Conservation (phyloP, 2,329 filamentous ascomycete genomes). For the Emmonsiellopsis sp. region DNA sequence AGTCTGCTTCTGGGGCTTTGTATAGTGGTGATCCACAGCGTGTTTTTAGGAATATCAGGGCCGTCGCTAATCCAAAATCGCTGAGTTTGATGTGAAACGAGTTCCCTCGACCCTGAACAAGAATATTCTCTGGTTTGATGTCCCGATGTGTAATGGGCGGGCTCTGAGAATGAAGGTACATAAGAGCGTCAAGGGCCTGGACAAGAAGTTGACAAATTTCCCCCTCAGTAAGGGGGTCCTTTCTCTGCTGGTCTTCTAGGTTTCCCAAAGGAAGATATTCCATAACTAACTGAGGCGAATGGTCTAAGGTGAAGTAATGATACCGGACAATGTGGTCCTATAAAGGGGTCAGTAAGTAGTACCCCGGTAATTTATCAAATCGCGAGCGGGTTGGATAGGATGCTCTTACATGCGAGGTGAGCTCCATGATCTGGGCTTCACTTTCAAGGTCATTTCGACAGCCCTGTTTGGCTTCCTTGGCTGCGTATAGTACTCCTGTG, state of each 20-base stretch:
- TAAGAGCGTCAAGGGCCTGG: slow-evolving; percentile 5
- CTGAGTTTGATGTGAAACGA: slow-evolving; percentile 8
- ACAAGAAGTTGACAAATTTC: slow-evolving; percentile 1
- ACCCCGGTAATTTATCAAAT: neutral
- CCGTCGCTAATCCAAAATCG: slow-evolving; percentile 13
- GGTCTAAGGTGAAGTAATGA: neutral
- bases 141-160: slow-evolving; percentile 12
- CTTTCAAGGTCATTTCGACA: slow-evolving; percentile 1
- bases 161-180: slow-evolving; percentile 10
- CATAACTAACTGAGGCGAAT: slow-evolving; percentile 5
- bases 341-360: neutral
- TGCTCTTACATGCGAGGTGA: slow-evolving; percentile 6
- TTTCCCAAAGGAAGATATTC: slow-evolving; percentile 5
- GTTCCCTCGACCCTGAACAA: slow-evolving; percentile 4
- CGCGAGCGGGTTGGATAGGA: neutral
- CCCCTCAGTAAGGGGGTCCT: neutral
- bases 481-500: slow-evolving; percentile 9
- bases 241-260: neutral
- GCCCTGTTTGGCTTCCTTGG: slow-evolving; percentile 4
- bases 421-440: slow-evolving; percentile 10
- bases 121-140: slow-evolving; percentile 16
- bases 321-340: slow-evolving; percentile 10
- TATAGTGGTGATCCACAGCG: neutral
- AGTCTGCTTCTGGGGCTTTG: slow-evolving; percentile 1
- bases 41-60: neutral